Evolutionary conservation across 495 filamentous ascomycete genomes (phyloP).

Genomic region (Cercophora sp.): DNA sequence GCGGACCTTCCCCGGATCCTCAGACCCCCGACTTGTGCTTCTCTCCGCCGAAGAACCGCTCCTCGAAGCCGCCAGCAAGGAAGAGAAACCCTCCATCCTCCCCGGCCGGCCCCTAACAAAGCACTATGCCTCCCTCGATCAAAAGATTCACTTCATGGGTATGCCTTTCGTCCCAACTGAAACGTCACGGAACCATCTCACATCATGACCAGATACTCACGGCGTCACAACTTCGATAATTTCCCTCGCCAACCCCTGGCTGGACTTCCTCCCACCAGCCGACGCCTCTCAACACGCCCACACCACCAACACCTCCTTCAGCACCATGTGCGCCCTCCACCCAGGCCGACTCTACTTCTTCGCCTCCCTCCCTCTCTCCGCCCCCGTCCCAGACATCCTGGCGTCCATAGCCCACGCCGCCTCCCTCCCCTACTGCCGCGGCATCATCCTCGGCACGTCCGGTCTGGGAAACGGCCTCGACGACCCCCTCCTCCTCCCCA

Average conservation of each 20-base stretch:
- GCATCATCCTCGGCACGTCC: slow-evolving; percentile 82
- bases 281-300: slow-evolving; percentile 60
- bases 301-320: slow-evolving; percentile 73
- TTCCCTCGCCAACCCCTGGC: slow-evolving; percentile 92
- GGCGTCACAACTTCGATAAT: slow-evolving; percentile 78
- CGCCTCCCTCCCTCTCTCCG: slow-evolving; percentile 74
- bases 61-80: slow-evolving; percentile 45
- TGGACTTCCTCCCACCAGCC: slow-evolving; percentile 70
- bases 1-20: slow-evolving; percentile 57
- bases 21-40: slow-evolving; percentile 71
- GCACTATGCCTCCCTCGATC: slow-evolving; percentile 64
- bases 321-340: slow-evolving; percentile 58
- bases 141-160: slow-evolving; percentile 88
- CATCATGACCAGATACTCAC: too few species aligned
- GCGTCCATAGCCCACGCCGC: slow-evolving; percentile 60
- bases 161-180: too few species aligned
- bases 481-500: slow-evolving; percentile 63
- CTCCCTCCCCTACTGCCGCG: slow-evolving; percentile 63
- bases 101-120: slow-evolving; percentile 71
- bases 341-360: slow-evolving; percentile 70
- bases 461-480: slow-evolving; percentile 81
- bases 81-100: slow-evolving; percentile 29
- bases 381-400: slow-evolving; percentile 55
- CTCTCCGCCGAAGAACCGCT: slow-evolving; percentile 62
- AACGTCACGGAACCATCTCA: too few species aligned